Evolutionary conservation across 108 stramenopile genomes (phyloP).

Genomic region (Seminavis robusta): DNA sequence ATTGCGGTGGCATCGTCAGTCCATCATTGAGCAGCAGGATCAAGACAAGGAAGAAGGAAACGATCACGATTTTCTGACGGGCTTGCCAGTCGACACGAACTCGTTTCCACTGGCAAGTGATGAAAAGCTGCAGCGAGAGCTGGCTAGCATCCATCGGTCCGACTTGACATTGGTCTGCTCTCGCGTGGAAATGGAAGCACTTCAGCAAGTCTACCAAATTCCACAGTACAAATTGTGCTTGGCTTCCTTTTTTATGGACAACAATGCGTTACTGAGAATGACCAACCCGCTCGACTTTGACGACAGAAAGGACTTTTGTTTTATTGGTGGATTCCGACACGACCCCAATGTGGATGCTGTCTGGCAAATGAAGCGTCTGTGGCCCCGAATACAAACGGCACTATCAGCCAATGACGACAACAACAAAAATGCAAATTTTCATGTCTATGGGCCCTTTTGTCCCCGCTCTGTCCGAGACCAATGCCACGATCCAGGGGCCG

Average conservation of each 20-base stretch:
- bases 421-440: slow-evolving; percentile 36
- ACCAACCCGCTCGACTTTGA: no score
- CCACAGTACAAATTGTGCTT: slow-evolving; percentile 34
- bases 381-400: slow-evolving; percentile 55
- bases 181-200: slow-evolving; percentile 37
- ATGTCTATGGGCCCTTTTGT: slow-evolving; percentile 68
- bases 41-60: slow-evolving; percentile 4
- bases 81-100: background rate
- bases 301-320: slow-evolving; percentile 23
- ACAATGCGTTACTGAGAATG: no score
- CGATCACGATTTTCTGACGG: background rate
- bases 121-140: slow-evolving; percentile 41
- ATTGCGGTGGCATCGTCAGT: slow-evolving; percentile 48
- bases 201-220: slow-evolving; percentile 27
- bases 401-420: no score
- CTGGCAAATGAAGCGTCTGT: slow-evolving; percentile 34
- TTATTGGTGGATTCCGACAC: slow-evolving; percentile 69
- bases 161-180: slow-evolving; percentile 71
- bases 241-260: slow-evolving; percentile 64
- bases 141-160: slow-evolving; percentile 65
- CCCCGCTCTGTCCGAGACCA: slow-evolving; percentile 17
- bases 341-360: slow-evolving; percentile 75
- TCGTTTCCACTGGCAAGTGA: no score
- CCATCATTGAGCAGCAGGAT: slow-evolving; percentile 7
- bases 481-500: slow-evolving; percentile 27